Evolutionary conservation across 208 protist species (phyloP), one percentile per base, ranked within the genome.

Genomic region (Porcisia deanei): DNA sequence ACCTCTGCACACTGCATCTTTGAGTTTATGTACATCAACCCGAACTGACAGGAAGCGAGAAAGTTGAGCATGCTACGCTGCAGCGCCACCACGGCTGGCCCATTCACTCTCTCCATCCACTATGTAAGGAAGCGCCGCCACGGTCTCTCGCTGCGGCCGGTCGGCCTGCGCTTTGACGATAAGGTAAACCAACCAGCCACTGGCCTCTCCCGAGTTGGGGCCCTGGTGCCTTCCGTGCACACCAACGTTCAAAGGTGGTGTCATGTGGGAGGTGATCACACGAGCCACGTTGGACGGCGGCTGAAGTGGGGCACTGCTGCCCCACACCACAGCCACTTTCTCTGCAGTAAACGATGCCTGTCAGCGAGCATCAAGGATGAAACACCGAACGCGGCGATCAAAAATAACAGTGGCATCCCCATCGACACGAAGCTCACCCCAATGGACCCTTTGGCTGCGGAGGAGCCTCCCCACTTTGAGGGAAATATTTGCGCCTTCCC

Each of bases 61-160:
- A 53, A 39, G n/a, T 5, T 65, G 39, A 64, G 6, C n/a, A 81
- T 81, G 71, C 41, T 81, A 12, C 76, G 76, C 53, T 39, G 61
- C 49, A 47, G 71, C 37, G 61, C 63, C 25, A 30, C 63, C 43
- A 47, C 70, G 25, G 64, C 55, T 25, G 34, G 63, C 22, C 58
- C 76, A 12, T 61, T 54, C 6, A 64, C 47, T 22, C 70, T 71
- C 16, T 34, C 68, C 43, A 70, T 68, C 25, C 61, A 16, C 47
- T 54, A 39, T 14, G 43, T 57, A 41, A 9, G 54, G 37, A 69
- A 55, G 10, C n/a, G 53, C 43, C 1, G 45, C 39, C 52, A 55
- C 69, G n/a, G n/a, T 12, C 49, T 41, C n/a, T 64, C 53, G 18
- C 9, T 4, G 5, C 43, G 30, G 2, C 65, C 57, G 54, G 64